A percentile compares a stretch with the other conserved stretches of the same genome.
Evolutionary conservation across 305 asterid genomes (phyloP).

Genomic region (Petunia hybrid): DNA sequence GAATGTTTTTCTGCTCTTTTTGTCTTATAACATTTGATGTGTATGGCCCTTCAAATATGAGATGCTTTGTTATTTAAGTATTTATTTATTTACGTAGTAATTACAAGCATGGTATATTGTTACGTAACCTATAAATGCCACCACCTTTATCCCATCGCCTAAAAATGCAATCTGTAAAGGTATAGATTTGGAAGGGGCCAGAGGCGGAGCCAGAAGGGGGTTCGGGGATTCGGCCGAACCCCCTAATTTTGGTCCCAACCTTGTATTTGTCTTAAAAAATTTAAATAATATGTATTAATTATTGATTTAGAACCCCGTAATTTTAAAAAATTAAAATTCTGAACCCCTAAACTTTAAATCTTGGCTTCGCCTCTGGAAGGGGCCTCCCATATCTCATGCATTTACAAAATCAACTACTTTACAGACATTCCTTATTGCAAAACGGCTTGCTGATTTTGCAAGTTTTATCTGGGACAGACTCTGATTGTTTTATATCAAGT

Average conservation of each 20-base stretch:
- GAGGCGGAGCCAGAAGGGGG: too few species aligned
- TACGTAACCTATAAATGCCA: background rate
- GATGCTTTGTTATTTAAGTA: background rate
- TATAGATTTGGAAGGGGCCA: constrained; percentile 14
- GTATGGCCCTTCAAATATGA: constrained; percentile 8
- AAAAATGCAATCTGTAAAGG: background rate
- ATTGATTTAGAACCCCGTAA: too few species aligned
- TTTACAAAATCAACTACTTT: background rate
- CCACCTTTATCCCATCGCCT: background rate
- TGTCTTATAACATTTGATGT: constrained; percentile 17
- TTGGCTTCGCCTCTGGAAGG: too few species aligned
- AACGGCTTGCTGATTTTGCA: constrained; percentile 19
- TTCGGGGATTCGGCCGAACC: too few species aligned
- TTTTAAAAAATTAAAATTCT: too few species aligned
- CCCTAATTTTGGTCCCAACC: too few species aligned
- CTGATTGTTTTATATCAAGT: too few species aligned
- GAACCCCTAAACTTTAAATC: too few species aligned
- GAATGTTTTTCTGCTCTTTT: constrained; percentile 26
- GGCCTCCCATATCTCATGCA: constrained; percentile 28
- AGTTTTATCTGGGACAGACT: background rate
- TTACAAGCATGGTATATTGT: background rate
- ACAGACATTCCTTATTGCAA: background rate
- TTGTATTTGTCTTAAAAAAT: too few species aligned
- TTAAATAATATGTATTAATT: too few species aligned
- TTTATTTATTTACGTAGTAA: background rate